Evolutionary conservation across 495 filamentous ascomycete species (phyloP).

Genomic region (Tuber magnatum): DNA sequence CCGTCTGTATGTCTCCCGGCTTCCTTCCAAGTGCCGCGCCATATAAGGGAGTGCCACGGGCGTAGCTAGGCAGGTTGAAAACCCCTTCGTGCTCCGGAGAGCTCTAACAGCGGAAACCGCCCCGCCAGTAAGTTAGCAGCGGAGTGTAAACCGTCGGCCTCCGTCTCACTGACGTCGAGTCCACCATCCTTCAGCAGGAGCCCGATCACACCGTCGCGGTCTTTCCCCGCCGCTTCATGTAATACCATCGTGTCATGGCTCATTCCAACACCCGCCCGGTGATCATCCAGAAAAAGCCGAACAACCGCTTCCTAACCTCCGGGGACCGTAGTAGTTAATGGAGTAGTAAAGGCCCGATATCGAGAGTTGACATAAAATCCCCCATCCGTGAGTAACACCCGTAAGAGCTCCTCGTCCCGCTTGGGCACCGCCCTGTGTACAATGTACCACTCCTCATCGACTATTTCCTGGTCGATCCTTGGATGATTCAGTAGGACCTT

Average conservation of each 20-base stretch:
- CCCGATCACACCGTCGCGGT: not conserved
- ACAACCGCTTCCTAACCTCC: conserved; percentile 13
- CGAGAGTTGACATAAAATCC: not conserved
- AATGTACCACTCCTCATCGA: conserved; percentile 12
- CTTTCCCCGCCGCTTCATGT: conserved; percentile 15
- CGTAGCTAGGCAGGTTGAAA: not conserved
- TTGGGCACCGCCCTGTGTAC: conserved; percentile 16
- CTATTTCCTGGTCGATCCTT: not conserved
- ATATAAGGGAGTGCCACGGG: not conserved
- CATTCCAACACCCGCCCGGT: conserved; percentile 4
- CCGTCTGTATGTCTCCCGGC: not conserved
- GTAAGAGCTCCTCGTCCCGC: conserved; percentile 6
- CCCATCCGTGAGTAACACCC: conserved; percentile 11
- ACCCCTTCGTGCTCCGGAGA: not conserved
- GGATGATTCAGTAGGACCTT: not conserved
- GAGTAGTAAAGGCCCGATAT: not conserved
- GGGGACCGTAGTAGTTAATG: conserved; percentile 16
- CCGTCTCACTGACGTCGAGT: conserved; percentile 17
- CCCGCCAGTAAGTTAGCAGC: conserved; percentile 22
- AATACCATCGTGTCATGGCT: conserved; percentile 16
- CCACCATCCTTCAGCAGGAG: conserved; percentile 5
- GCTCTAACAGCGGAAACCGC: not conserved
- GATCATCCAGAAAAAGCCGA: conserved; percentile 13
- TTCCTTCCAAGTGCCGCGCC: not conserved
- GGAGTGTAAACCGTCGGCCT: conserved; percentile 16